Base-by-base conservation (phyloP, 148 eudicot genomes). In the Chenopodium suecicum region DNA sequence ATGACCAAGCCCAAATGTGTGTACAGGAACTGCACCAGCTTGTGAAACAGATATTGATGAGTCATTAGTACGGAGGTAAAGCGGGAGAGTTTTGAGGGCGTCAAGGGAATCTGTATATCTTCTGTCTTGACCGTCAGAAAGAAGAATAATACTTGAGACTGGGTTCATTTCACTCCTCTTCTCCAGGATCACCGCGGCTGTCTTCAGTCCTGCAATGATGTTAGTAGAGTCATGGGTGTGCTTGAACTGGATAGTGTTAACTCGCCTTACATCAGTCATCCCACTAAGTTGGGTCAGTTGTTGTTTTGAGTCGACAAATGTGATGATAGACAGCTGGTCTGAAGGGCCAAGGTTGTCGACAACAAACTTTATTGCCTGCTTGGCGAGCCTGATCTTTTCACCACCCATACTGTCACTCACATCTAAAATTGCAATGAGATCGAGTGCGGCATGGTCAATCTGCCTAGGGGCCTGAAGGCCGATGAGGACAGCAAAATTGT, bases 371-470 rank as follows among this genome's bases (percentile, higher is more conserved):
- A 88, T 70, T 1, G 90, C 90, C 70, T 84, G 76, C 78, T 88
- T 83, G 12, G 86, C 68, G 41, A 88, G 79, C 22, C 69, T 81
- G 47, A 88, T 82, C 82, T 88, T 88, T 4, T 83, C 73, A 11
- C 90, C 88, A 1, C 60, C 23, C 90, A 88, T 88, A 78, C 88
- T 85, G 4, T 86, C 88, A 79, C 90, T 88, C 20, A 88, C 79
- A 73, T 88, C 90, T 16, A 88, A 87, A 65, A 88, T 86, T 0
- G 90, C 88, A 64, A 88, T 84, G 34, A 88, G 85, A 64, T 88
- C 90, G 11, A 88, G 83, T 9, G 89, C 84, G 7, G 87, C 88
- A 14, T 87, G 86, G 11, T 79, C 68, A 31, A 31, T 0, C 32
- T 31, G 32, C 32, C 32, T 31, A 46, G 87, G 87, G 4, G 87